A percentile compares a stretch with the other conserved stretches of the same genome.
phyloP scores from a whole-genome alignment of 1,284 basidiomycete species.

The Moesziomyces parantarcticus region DNA sequence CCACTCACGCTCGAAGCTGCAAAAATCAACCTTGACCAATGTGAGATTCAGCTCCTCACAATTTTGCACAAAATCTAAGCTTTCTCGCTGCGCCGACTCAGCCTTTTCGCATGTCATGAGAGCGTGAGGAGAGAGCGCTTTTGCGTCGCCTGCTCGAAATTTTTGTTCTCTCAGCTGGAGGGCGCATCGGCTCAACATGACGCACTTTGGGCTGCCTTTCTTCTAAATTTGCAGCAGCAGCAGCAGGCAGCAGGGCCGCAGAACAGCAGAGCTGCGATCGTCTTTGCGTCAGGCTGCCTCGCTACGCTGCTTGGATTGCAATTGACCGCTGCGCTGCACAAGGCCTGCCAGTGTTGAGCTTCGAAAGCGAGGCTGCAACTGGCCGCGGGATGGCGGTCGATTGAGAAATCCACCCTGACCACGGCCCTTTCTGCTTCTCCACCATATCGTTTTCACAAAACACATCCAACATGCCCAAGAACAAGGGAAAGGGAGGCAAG shows the following conservation, averaged over 20 bases:
- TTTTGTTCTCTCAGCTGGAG: too few species aligned
- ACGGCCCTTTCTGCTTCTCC: conserved; percentile 1
- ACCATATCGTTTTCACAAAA: conserved; percentile 4
- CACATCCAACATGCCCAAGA: conserved; percentile 50
- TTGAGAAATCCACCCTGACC: too few species aligned
- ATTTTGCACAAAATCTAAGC: too few species aligned
- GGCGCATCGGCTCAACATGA: background rate
- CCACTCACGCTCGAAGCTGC: background rate
- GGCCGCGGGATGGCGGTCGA: too few species aligned
- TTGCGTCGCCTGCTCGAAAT: too few species aligned
- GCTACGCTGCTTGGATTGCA: too few species aligned
- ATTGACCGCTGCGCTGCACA: background rate
- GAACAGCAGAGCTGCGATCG: background rate
- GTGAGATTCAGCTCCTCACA: background rate
- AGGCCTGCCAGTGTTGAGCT: background rate
- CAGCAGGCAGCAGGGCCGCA: too few species aligned
- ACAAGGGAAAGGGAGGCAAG: conserved; percentile 86
- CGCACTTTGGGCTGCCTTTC: background rate
- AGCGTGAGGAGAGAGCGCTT: too few species aligned
- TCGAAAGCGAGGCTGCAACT: conserved; percentile 1
- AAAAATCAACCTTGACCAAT: background rate
- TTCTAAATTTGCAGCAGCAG: background rate
- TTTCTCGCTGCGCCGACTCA: too few species aligned
- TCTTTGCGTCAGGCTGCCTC: background rate
- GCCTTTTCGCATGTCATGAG: too few species aligned